A percentile compares a stretch with the other conserved stretches of the same genome.
These are phyloP conservation scores for Russula foetens DNA, from an alignment of 768 basidiomycete genomes.

Conservation along the genomic window DNA sequence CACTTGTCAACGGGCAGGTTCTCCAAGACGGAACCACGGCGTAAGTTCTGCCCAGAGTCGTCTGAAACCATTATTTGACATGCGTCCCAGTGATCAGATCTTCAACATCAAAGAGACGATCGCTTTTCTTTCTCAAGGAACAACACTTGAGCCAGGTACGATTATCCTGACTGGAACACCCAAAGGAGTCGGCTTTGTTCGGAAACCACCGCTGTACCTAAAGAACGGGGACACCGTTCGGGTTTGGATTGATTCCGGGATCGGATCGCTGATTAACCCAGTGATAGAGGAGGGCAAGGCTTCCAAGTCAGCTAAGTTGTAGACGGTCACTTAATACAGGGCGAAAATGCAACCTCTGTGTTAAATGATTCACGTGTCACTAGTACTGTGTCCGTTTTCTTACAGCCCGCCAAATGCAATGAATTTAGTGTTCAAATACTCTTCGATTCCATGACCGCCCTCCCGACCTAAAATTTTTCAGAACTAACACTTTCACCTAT, in stretches of 20 bases:
- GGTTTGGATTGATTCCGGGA: slow-evolving; percentile 61
- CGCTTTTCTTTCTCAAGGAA: slow-evolving; percentile 75
- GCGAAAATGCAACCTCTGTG: neutral
- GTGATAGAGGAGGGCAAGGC: slow-evolving; percentile 56
- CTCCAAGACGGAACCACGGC: slow-evolving; percentile 75
- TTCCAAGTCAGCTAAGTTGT: slow-evolving; percentile 35
- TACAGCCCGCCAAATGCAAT: slow-evolving; percentile 72
- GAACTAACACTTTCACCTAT: slow-evolving; percentile 12
- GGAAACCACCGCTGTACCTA: slow-evolving; percentile 59
- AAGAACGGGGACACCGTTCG: slow-evolving; percentile 67
- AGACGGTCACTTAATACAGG: neutral
- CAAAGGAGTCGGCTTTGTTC: slow-evolving; percentile 73
- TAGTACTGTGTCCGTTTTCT: neutral
- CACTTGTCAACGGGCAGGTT: slow-evolving; percentile 54
- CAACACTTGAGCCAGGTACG: slow-evolving; percentile 73
- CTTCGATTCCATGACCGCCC: slow-evolving; percentile 84
- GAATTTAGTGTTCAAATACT: slow-evolving; percentile 78
- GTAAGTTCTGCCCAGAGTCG: slow-evolving; percentile 35
- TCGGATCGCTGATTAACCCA: slow-evolving; percentile 73
- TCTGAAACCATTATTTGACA: neutral
- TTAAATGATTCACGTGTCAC: neutral
- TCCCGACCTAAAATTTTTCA: slow-evolving; percentile 49
- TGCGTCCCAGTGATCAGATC: slow-evolving; percentile 58
- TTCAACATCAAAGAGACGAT: slow-evolving; percentile 73
- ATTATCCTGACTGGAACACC: slow-evolving; percentile 81